These are phyloP conservation scores for Hsuehochloa calcarea DNA, from an alignment of 176 grass and related monocot genomes.

Conservation along the genomic window DNA sequence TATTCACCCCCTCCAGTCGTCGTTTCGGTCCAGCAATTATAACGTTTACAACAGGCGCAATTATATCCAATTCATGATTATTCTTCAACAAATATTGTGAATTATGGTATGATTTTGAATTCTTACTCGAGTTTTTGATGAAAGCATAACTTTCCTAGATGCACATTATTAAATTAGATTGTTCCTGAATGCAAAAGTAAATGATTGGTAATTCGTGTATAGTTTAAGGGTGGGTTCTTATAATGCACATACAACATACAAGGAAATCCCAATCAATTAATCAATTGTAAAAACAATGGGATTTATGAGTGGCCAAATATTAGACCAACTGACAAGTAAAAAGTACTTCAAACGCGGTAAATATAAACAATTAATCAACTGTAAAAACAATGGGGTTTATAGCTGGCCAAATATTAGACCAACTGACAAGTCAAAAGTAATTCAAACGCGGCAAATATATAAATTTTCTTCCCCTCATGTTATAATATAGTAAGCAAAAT, in stretches of 20 bases:
- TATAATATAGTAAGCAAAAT: no score
- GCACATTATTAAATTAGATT: neutral
- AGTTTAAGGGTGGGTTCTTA: neutral
- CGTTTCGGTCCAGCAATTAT: neutral
- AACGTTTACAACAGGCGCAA: neutral
- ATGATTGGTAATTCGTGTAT: neutral
- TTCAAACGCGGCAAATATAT: neutral
- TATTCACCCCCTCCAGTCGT: no score
- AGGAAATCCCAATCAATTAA: neutral
- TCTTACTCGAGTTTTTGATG: neutral
- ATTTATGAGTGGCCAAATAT: neutral
- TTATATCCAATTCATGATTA: neutral
- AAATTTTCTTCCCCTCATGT: neutral
- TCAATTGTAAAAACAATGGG: neutral
- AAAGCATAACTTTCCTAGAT: neutral
- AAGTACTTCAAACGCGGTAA: neutral
- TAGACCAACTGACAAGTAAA: neutral
- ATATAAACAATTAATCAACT: neutral
- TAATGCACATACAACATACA: neutral
- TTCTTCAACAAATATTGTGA: neutral
- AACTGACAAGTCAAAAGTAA: neutral
- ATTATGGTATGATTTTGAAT: neutral
- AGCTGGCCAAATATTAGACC: neutral
- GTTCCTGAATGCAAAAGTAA: neutral
- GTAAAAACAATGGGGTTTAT: neutral